phyloP scores from a whole-genome alignment of 106 monocot genomes.

The Allium fistulosum region DNA sequence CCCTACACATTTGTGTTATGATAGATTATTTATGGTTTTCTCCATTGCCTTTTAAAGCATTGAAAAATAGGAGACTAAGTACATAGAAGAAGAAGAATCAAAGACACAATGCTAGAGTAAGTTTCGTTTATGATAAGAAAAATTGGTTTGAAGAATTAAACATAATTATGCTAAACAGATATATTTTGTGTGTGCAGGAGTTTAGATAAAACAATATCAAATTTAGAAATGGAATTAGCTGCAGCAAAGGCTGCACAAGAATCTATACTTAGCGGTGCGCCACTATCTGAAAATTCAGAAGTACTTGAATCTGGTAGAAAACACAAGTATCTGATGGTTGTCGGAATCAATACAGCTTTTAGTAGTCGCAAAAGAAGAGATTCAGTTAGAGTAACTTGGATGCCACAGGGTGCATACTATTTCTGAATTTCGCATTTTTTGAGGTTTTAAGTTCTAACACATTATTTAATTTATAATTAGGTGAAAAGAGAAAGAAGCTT shows the following conservation, averaged over 20 bases:
- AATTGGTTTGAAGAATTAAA: not conserved
- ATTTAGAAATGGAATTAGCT: slow-evolving; percentile 76
- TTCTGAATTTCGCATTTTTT: not conserved
- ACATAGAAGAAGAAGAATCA: slow-evolving; percentile 16
- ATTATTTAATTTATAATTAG: slow-evolving; percentile 13
- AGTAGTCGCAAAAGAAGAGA: slow-evolving; percentile 94
- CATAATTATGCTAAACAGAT: not conserved
- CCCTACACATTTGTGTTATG: not conserved
- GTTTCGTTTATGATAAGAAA: not conserved
- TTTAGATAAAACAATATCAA: slow-evolving; percentile 74
- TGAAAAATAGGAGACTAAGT: slow-evolving; percentile 14
- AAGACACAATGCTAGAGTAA: slow-evolving; percentile 20
- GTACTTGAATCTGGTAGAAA: slow-evolving; percentile 18
- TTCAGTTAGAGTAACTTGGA: slow-evolving; percentile 86
- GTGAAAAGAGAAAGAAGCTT: slow-evolving; percentile 59
- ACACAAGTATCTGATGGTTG: slow-evolving; percentile 80
- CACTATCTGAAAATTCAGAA: slow-evolving; percentile 40
- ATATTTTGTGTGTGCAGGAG: slow-evolving; percentile 31
- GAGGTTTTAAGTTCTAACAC: not conserved
- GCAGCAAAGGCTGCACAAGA: slow-evolving; percentile 78
- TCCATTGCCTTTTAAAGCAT: not conserved
- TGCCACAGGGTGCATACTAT: slow-evolving; percentile 66
- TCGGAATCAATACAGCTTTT: slow-evolving; percentile 95
- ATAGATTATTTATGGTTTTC: not conserved
- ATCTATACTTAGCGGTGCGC: slow-evolving; percentile 74